Evolutionary conservation across 2,329 filamentous ascomycete genomes (phyloP).

Genomic region (Ophiostoma piceae): DNA sequence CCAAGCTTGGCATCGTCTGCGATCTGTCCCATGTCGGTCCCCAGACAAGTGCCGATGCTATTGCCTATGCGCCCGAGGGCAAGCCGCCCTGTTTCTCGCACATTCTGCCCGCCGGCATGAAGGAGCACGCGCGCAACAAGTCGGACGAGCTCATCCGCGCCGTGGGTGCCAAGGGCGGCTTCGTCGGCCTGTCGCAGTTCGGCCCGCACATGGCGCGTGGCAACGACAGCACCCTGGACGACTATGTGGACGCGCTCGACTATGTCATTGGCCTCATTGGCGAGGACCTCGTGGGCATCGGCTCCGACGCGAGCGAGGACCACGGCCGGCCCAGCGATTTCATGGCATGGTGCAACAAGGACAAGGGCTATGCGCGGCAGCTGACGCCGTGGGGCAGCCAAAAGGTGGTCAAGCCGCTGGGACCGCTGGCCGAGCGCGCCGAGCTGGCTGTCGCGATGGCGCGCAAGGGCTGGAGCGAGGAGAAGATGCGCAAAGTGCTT

Average conservation of each 20-base stretch:
- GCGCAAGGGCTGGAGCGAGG: slow-evolving; percentile 36
- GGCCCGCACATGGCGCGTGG: slow-evolving; percentile 38
- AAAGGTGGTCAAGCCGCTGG: slow-evolving; percentile 39
- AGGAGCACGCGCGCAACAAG: slow-evolving; percentile 38
- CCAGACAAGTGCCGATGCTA: slow-evolving; percentile 35
- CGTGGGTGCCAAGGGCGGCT: slow-evolving; percentile 36
- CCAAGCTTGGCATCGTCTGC: slow-evolving; percentile 35
- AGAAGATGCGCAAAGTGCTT: slow-evolving; percentile 38
- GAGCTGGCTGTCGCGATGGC: slow-evolving; percentile 38
- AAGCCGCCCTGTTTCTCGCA: slow-evolving; percentile 41
- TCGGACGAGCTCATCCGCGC: slow-evolving; percentile 36
- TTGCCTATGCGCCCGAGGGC: slow-evolving; percentile 32
- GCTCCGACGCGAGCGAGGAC: slow-evolving; percentile 38
- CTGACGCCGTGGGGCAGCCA: slow-evolving; percentile 39
- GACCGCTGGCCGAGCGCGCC: slow-evolving; percentile 34
- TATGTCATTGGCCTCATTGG: slow-evolving; percentile 37
- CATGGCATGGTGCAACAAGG: slow-evolving; percentile 40
- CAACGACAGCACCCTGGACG: slow-evolving; percentile 40
- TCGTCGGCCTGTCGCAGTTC: slow-evolving; percentile 39
- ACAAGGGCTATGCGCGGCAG: slow-evolving; percentile 38
- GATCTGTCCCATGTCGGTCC: slow-evolving; percentile 37
- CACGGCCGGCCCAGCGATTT: slow-evolving; percentile 38
- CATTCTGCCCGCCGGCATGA: slow-evolving; percentile 35
- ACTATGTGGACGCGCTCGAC: slow-evolving; percentile 39
- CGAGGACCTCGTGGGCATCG: slow-evolving; percentile 37